A percentile compares a stretch with the other conserved stretches of the same genome.
phyloP scores from a whole-genome alignment of 306 rosid genomes.

The Cyamopsis tetragonoloba region DNA sequence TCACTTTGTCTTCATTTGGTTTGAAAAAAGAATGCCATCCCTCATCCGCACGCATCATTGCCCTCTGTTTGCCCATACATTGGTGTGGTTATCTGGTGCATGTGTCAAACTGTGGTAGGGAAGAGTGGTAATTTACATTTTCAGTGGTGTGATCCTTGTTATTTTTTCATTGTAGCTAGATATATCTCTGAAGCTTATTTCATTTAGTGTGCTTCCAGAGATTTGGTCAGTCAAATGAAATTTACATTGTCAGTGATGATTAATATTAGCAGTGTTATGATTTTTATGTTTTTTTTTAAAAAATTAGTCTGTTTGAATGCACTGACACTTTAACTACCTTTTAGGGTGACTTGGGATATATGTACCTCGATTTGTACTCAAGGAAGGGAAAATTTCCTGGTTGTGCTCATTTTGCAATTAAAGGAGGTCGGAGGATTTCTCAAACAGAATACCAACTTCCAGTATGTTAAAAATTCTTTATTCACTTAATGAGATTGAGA shows the following conservation, averaged over 20 bases:
- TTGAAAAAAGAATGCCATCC: neutral
- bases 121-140: neutral
- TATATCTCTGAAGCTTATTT: neutral
- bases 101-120: neutral
- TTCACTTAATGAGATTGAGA: neutral
- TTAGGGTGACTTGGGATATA: constrained; percentile 53
- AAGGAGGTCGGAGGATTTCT: constrained; percentile 51
- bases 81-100: neutral
- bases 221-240: neutral
- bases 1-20: neutral
- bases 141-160: too few relatives aligned
- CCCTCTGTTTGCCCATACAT: neutral
- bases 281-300: neutral
- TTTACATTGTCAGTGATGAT: constrained; percentile 10
- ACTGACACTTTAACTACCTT: constrained; percentile 18
- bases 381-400: constrained; percentile 53
- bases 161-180: neutral
- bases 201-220: neutral
- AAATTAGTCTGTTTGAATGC: constrained; percentile 3
- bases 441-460: constrained; percentile 55
- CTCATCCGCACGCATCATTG: neutral
- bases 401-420: constrained; percentile 55
- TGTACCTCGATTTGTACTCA: constrained; percentile 48
- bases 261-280: neutral
- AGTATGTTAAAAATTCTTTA: constrained; percentile 32